phyloP scores from a whole-genome alignment of 495 filamentous ascomycete species.

The Aspergillus homomorphus region DNA sequence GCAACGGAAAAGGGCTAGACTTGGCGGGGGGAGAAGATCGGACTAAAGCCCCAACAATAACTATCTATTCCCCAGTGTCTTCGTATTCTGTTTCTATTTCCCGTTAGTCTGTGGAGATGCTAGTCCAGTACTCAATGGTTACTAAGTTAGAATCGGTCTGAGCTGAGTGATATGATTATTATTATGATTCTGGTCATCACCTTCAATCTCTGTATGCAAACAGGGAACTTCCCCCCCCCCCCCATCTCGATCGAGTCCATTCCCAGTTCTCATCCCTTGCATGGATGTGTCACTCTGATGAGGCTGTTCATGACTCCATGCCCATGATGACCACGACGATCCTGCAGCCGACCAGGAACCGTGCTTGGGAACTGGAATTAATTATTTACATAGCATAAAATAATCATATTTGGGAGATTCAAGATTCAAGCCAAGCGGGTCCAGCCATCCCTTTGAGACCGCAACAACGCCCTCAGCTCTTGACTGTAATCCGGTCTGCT shows the following conservation, averaged over 20 bases:
- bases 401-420: too few species aligned
- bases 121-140: too few species aligned
- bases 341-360: slow-evolving; percentile 16
- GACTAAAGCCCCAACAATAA: not conserved
- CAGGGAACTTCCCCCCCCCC: not conserved
- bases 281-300: slow-evolving; percentile 21
- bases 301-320: slow-evolving; percentile 19
- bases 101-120: not conserved
- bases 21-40: not conserved
- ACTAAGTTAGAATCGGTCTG: too few species aligned
- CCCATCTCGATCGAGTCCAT: not conserved
- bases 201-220: not conserved
- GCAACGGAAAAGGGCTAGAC: not conserved
- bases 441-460: not conserved
- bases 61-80: too few species aligned
- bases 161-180: too few species aligned
- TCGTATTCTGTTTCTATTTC: not conserved
- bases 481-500: not conserved
- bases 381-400: too few species aligned
- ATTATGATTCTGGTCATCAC: too few species aligned
- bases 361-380: not conserved
- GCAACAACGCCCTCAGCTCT: not conserved
- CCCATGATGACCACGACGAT: slow-evolving; percentile 16
- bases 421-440: not conserved
- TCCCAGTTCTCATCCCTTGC: slow-evolving; percentile 17